Evolutionary conservation across 306 rosid species (phyloP).

Genomic region (Cyamopsis tetragonoloba): DNA sequence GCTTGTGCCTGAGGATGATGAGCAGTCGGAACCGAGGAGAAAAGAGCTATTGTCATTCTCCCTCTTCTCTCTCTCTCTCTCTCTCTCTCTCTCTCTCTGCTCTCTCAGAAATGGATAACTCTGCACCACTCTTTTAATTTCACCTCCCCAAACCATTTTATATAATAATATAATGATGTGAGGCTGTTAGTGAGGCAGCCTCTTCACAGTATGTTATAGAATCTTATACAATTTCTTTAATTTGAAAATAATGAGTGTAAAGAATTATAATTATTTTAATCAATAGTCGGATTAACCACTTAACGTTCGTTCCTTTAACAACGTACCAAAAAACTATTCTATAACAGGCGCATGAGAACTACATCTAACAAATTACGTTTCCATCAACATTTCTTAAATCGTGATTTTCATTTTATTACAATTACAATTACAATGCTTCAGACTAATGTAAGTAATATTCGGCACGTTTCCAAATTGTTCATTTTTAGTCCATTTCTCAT

Average conservation of each 20-base stretch:
- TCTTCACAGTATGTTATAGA: not conserved
- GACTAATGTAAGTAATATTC: not conserved
- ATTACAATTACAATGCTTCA: not conserved
- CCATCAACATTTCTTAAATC: not conserved
- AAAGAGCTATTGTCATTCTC: conserved; percentile 51
- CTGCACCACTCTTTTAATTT: conserved; percentile 22
- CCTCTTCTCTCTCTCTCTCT: conserved; percentile 9
- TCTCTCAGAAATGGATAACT: conserved; percentile 5
- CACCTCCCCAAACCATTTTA: not conserved
- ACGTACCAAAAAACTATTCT: not conserved
- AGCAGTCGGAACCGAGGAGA: conserved; percentile 47
- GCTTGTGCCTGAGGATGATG: conserved; percentile 31
- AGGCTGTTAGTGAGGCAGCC: not conserved
- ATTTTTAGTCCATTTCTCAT: not conserved
- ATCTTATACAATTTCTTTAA: no score
- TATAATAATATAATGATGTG: no score
- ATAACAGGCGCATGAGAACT: no score
- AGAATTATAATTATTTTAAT: not conserved
- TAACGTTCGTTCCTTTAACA: not conserved
- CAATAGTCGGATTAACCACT: not conserved
- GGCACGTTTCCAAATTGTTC: not conserved
- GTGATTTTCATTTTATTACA: not conserved
- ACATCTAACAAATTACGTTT: not conserved
- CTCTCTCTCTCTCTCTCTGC: not conserved
- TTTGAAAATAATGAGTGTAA: no score